Base-by-base conservation (phyloP, 805 yeast species). In the Saturnispora quitensis region DNA sequence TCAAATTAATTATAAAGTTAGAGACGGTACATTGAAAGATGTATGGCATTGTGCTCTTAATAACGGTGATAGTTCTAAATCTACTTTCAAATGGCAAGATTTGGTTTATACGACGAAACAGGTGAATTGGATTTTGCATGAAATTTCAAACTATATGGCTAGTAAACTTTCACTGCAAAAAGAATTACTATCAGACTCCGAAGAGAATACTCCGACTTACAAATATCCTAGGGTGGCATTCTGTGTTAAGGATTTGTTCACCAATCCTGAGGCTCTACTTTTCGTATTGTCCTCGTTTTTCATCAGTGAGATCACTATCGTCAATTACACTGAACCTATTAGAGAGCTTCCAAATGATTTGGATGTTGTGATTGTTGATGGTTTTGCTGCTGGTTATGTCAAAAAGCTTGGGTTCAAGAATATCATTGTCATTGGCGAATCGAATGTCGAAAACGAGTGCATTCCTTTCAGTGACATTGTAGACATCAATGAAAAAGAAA, bases 1-100 rank as follows among this genome's bases (percentile, higher is more conserved):
- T 24, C 74, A 87, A 43, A 72, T 76, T 25, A 81, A 78, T 35
- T 85, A 83, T 63, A 77, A 76, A 56, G 62, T 84, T 22, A 72
- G 96, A 58, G 84, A 86, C 63, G 96, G 96, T 3, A 82, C 79
- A 57, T 63, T 88, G 53, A 75, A 77, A 55, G 96, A 88, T 68
- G 62, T 87, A 3, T 87, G 93, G 90, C 77, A 73, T 50, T 67
- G 81, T 13, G 73, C 76, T 10, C 57, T 52, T 47, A 50, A 40
- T 62, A 61, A 60, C 54, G 58, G 45, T 36, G 71, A 13, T 44
- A 56, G 1, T 8, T 38, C 36, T 5, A n/a, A 18, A 33, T 20
- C 42, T 3, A 24, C 13, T 25, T 12, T 20, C 4, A 13, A 48
- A 34, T 43, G 36, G 42, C 18, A 22, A 5, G 6, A 27, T 13